Percentiles rank a stretch among this genome's conserved stretches.
Conservation (phyloP, 2,329 filamentous ascomycete genomes). For the Hyphodiscus sp. region DNA sequence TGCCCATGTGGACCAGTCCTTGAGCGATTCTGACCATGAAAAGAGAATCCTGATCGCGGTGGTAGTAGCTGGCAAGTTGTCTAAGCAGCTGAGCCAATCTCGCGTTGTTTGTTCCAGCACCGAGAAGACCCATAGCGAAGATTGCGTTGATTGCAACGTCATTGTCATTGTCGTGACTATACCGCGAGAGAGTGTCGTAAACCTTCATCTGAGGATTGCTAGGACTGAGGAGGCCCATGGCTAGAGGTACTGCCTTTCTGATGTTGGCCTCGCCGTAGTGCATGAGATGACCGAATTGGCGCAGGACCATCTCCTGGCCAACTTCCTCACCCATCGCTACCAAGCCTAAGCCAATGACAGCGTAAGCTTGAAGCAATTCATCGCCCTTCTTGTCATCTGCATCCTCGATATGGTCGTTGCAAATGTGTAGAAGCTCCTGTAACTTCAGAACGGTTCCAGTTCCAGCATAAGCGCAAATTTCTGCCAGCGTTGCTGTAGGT, state of each 20-base stretch:
- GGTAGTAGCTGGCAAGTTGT: constrained; percentile 96
- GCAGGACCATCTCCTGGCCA: constrained; percentile 96
- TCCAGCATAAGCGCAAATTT: constrained; percentile 96
- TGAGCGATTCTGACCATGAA: constrained; percentile 99
- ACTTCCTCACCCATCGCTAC: constrained; percentile 98
- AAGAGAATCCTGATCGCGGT: constrained; percentile 88
- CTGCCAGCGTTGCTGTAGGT: constrained; percentile 87
- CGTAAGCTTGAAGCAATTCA: constrained; percentile 91
- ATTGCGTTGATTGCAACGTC: constrained; percentile 98
- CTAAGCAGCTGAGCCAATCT: constrained; percentile 88
- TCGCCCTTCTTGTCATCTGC: constrained; percentile 92
- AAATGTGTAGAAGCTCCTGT: constrained; percentile 94
- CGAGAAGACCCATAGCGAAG: constrained; percentile 96
- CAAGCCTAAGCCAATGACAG: constrained; percentile 85
- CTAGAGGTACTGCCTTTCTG: constrained; percentile 87
- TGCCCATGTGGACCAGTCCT: constrained; percentile 97
- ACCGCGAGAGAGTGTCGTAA: constrained; percentile 94
- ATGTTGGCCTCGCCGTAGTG: constrained; percentile 98
- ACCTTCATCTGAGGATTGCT: constrained; percentile 99
- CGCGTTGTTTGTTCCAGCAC: constrained; percentile 96
- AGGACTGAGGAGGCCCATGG: constrained; percentile 93
- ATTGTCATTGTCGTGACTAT: constrained; percentile 97
- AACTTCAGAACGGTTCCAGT: constrained; percentile 96
- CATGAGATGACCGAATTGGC: constrained; percentile 97
- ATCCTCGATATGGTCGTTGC: constrained; percentile 95